Conservation (phyloP, 1,284 basidiomycete species). For the Apiotrichum sp. region DNA sequence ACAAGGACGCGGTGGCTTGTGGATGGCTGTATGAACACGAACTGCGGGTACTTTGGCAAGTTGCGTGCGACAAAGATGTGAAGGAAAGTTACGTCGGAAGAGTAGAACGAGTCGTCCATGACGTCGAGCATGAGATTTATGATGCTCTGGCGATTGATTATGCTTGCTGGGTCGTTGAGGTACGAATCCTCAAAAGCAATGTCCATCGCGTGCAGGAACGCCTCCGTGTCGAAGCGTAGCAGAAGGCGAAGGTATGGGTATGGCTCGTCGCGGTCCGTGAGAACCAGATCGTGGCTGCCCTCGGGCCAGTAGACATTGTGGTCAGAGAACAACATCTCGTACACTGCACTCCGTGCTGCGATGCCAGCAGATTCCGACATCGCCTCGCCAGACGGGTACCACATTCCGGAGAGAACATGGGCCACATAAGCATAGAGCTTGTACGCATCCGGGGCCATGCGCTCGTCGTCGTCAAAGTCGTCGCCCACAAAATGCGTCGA, state of each 20-base stretch:
- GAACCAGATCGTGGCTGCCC: constrained; percentile 22
- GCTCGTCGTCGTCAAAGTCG: constrained; percentile 51
- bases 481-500: constrained; percentile 23
- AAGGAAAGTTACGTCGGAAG: constrained; percentile 69
- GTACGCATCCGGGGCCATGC: constrained; percentile 69
- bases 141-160: constrained; percentile 69
- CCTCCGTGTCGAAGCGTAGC: constrained; percentile 85
- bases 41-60: constrained; percentile 92
- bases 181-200: constrained; percentile 90
- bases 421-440: constrained; percentile 91
- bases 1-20: constrained; percentile 70
- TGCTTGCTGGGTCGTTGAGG: constrained; percentile 64
- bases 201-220: constrained; percentile 88
- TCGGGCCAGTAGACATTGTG: constrained; percentile 70
- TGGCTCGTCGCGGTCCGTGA: constrained; percentile 49
- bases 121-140: constrained; percentile 82
- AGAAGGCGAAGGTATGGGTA: constrained; percentile 85
- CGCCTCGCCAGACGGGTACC: constrained; percentile 77
- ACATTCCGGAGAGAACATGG: constrained; percentile 72
- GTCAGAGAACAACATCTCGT: constrained; percentile 76
- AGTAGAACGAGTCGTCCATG: constrained; percentile 48
- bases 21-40: constrained; percentile 64
- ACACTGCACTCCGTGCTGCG: constrained; percentile 65
- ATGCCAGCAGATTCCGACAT: constrained; percentile 60
- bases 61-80: constrained; percentile 96